Evolutionary conservation across 495 filamentous ascomycete genomes (phyloP), one percentile per base, ranked within the genome.

Genomic region (Podospora sp.): DNA sequence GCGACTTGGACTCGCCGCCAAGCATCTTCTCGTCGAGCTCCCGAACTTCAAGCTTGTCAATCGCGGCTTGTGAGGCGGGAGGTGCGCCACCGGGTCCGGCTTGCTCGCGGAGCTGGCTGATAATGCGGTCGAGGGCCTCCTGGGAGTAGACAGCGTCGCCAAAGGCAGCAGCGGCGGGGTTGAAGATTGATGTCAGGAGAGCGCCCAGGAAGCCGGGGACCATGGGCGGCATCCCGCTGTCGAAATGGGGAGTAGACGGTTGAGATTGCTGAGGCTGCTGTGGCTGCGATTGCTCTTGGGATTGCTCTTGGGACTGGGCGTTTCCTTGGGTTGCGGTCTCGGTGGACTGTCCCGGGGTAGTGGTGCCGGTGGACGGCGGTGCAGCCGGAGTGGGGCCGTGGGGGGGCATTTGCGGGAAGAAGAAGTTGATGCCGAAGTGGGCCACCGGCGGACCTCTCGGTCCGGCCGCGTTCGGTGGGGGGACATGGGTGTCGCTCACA

Each of bases 141-240:
- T 97, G 91, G 0, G 90, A 87, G 74, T 93, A 95, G 6, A 96
- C 94, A 18, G 88, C 91, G 73, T 97, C 93, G 21, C 91, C 91
- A 61, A 84, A 79, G 8, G 81, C 80, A 27, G 81, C 85, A 56
- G 73, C 77, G 20, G 77, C 78, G 22, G 88, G 80, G 67, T 86
- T 86, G 59, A 92, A 73, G 27, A 94, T 69, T 7, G 78, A 78
- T 20, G 79, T 73, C 56, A 90, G 67, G 25, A 81, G 68, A 5
- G 27, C 14, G 25, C 25, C 63, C 0, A 61, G 22, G 11, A 69
- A 53, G 25, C 21, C 20, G 11, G 20, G 27, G 14, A 46, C 61
- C 21, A 66, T 33, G 21, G 46, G 50, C n/a, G 40, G 49, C 49
- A 49, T 35, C 4, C 52, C 49, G 18, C 21, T 6, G 7, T 33